Conservation (phyloP, 78 protist species). For the Monosiga brevicollis region DNA sequence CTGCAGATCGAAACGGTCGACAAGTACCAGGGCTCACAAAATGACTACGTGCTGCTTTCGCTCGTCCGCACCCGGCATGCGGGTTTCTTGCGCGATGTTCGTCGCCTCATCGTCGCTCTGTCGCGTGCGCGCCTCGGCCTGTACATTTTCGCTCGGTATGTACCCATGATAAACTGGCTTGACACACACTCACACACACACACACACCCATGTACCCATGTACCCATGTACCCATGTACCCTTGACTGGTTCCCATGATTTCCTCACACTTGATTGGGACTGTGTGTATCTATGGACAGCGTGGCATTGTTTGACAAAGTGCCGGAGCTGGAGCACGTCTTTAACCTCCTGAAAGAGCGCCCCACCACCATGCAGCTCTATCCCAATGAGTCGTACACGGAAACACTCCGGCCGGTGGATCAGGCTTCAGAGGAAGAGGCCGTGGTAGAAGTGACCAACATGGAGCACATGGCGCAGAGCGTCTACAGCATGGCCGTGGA, state of each 20-base stretch:
- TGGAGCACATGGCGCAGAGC: neutral
- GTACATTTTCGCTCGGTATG: slow-evolving; percentile 78
- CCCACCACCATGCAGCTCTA: neutral
- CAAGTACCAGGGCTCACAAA: slow-evolving; percentile 90
- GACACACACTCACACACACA: no score
- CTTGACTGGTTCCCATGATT: no score
- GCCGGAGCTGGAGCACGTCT: neutral
- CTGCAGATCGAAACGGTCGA: slow-evolving; percentile 83
- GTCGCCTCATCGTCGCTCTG: slow-evolving; percentile 78
- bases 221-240: no score
- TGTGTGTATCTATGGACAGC: no score
- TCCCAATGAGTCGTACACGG: neutral
- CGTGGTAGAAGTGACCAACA: neutral
- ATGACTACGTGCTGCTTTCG: slow-evolving; percentile 83
- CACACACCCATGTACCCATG: no score
- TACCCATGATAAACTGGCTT: no score
- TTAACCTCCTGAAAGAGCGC: neutral
- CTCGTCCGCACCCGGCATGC: slow-evolving; percentile 77
- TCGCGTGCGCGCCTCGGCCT: slow-evolving; percentile 93
- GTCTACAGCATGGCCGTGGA: neutral
- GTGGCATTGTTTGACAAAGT: neutral
- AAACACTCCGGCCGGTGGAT: neutral
- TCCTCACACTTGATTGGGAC: no score
- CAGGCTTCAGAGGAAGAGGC: neutral
- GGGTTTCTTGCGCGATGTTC: slow-evolving; percentile 86